Conservation (phyloP, 345 rosid species). For the Populus simonii region DNA sequence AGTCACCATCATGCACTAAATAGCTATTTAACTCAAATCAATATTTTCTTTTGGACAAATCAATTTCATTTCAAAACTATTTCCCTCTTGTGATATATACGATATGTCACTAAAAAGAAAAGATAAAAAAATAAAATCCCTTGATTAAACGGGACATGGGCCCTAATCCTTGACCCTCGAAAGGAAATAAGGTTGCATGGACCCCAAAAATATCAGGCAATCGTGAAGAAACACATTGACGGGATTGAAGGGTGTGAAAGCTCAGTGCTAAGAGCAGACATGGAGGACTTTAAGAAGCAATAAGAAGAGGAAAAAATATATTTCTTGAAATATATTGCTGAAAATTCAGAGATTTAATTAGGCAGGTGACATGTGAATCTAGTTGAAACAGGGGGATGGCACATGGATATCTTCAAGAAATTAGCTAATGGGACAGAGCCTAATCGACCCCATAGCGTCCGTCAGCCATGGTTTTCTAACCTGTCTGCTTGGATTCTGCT, state of each 20-base stretch:
- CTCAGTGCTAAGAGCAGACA: neutral
- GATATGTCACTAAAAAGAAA: neutral
- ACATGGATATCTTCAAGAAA: neutral
- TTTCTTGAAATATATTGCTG: neutral
- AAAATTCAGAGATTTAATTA: neutral
- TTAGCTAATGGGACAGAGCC: neutral
- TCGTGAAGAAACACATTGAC: neutral
- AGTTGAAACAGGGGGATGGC: neutral
- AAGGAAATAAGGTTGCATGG: neutral
- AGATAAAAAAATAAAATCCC: neutral
- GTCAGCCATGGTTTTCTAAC: neutral
- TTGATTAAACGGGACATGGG: neutral
- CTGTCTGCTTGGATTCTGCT: neutral
- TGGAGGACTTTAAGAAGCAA: neutral
- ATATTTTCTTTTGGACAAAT: neutral
- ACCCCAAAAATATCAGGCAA: neutral
- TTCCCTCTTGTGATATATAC: neutral
- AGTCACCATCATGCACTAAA: neutral
- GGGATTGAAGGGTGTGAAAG: neutral
- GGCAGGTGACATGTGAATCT: neutral
- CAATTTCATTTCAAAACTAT: neutral
- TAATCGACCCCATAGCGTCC: neutral
- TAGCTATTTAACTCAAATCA: neutral
- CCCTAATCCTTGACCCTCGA: neutral
- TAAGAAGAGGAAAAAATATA: neutral